Percentiles rank a stretch among this genome's conserved stretches.
Evolutionary conservation across 1,284 basidiomycete genomes (phyloP).

Genomic region (Trametes polyzona): DNA sequence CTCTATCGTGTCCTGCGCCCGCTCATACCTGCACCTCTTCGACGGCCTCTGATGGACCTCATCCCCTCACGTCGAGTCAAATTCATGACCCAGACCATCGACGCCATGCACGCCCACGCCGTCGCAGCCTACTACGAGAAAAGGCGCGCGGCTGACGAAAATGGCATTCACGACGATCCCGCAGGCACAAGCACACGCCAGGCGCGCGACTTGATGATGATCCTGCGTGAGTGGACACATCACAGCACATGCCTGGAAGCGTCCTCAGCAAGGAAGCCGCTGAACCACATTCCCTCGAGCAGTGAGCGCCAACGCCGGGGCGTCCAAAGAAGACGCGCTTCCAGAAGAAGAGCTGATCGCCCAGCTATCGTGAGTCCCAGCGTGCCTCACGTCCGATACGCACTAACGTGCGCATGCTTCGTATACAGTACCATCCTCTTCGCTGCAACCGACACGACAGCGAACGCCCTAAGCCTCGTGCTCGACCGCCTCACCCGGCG

Average conservation of each 20-base stretch:
- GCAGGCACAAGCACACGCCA: constrained; percentile 8
- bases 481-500: constrained; percentile 3
- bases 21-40: not conserved
- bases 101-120: constrained; percentile 10
- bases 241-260: not conserved
- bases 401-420: not conserved
- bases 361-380: constrained; percentile 34
- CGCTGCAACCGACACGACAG: constrained; percentile 16
- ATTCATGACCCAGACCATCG: constrained; percentile 5
- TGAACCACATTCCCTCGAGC: not conserved
- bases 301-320: constrained; percentile 35
- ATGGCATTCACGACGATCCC: not conserved
- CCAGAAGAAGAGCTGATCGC: constrained; percentile 33
- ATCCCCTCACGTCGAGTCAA: constrained; percentile 9
- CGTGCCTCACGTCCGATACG: too few species aligned
- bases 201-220: constrained; percentile 36
- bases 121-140: constrained; percentile 15
- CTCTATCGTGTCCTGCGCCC: not conserved
- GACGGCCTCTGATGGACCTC: not conserved
- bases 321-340: constrained; percentile 30
- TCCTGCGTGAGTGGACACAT: constrained; percentile 30
- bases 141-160: constrained; percentile 10
- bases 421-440: constrained; percentile 13
- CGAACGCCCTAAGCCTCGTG: constrained; percentile 11
- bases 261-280: not conserved